Conservation (phyloP, 805 yeast genomes). For the Scheffersomyces stipitis region DNA sequence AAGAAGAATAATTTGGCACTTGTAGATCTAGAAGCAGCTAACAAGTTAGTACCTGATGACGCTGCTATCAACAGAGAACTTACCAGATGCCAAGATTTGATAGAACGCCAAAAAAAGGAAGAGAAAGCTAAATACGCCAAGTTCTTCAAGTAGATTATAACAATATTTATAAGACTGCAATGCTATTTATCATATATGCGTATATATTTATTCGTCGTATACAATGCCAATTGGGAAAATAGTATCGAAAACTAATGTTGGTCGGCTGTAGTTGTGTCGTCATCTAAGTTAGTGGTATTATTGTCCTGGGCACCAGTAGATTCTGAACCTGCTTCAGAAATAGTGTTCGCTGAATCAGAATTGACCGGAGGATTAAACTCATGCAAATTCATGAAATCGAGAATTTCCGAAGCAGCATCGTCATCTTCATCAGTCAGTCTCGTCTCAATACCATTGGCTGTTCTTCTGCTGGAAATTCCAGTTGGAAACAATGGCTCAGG, state of each 20-base stretch:
- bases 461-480: slow-evolving; percentile 51
- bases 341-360: too few relatives aligned
- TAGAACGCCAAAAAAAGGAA: slow-evolving; percentile 45
- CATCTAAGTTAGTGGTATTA: too few relatives aligned
- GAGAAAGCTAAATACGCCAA: slow-evolving; percentile 60
- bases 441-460: slow-evolving; percentile 46
- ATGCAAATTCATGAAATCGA: slow-evolving; percentile 30
- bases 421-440: slow-evolving; percentile 8
- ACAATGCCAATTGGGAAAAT: not conserved
- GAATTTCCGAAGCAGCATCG: slow-evolving; percentile 10
- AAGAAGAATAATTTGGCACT: slow-evolving; percentile 53
- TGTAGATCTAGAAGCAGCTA: slow-evolving; percentile 45
- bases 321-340: too few relatives aligned
- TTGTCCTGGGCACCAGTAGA: too few relatives aligned
- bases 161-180: too few relatives aligned
- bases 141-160: slow-evolving; percentile 48
- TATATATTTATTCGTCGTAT: slow-evolving; percentile 1
- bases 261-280: too few relatives aligned
- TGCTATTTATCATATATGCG: too few relatives aligned
- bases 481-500: slow-evolving; percentile 37
- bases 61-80: slow-evolving; percentile 46
- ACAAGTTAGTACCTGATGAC: slow-evolving; percentile 48
- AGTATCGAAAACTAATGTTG: not conserved
- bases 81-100: slow-evolving; percentile 35
- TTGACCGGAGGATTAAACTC: too few relatives aligned